Conservation (phyloP, 352 stramenopile genomes). For the Thalassiosira hispida region DNA sequence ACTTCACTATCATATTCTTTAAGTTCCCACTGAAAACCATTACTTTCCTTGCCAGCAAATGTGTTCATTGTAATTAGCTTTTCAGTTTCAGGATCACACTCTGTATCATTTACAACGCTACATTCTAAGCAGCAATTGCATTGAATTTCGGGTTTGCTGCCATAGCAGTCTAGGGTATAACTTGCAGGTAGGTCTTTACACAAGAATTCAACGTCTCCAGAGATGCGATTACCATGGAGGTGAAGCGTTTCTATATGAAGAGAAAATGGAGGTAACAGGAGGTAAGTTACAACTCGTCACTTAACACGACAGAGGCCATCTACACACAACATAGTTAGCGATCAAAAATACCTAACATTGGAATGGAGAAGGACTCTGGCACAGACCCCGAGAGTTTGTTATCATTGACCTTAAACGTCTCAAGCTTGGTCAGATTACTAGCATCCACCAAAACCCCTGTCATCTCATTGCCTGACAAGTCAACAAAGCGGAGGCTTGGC, state of each 20-base stretch:
- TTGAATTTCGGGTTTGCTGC: constrained; percentile 9
- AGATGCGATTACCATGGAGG: constrained; percentile 6
- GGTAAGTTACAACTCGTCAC: neutral
- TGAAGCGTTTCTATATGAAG: constrained; percentile 14
- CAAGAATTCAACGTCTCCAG: constrained; percentile 18
- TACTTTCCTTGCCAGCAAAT: neutral
- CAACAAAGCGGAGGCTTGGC: neutral
- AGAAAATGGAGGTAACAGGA: neutral
- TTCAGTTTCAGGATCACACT: constrained; percentile 4
- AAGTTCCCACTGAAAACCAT: constrained; percentile 9
- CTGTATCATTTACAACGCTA: constrained; percentile 8
- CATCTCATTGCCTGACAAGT: constrained; percentile 14
- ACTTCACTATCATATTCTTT: neutral
- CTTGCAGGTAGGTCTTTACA: constrained; percentile 10
- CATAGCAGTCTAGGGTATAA: constrained; percentile 21
- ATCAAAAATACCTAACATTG: neutral
- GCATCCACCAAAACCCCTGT: constrained; percentile 7
- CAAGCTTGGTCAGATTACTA: constrained; percentile 10
- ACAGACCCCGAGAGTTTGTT: constrained; percentile 10
- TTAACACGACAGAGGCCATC: neutral
- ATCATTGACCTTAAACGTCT: neutral
- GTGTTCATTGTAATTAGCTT: constrained; percentile 7
- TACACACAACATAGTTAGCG: neutral
- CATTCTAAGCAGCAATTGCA: constrained; percentile 29
- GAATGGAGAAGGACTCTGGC: constrained; percentile 4